Evolutionary conservation across 371 early-diverging fungal genomes (phyloP).

Genomic region (Smittium mucronatum): DNA sequence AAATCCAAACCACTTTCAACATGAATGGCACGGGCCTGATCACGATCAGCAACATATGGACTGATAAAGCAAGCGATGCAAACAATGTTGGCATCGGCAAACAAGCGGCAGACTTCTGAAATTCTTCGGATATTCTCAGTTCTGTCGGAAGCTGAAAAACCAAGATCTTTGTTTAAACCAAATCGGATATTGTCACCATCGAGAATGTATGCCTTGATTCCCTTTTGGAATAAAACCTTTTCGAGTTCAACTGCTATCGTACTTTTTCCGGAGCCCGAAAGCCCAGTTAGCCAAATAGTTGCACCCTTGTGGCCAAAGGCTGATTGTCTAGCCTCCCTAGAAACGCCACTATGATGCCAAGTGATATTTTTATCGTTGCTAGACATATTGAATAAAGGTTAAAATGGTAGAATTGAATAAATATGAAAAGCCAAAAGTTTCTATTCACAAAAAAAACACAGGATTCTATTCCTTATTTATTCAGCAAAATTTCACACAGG

Average conservation of each 20-base stretch:
- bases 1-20: slow-evolving; percentile 22
- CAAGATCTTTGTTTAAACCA: slow-evolving; percentile 86
- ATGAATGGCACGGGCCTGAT: slow-evolving; percentile 64
- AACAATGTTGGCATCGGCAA: slow-evolving; percentile 68
- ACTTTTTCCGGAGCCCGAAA: slow-evolving; percentile 89
- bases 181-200: slow-evolving; percentile 94
- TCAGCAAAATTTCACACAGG: no score
- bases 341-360: slow-evolving; percentile 72
- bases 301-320: slow-evolving; percentile 69
- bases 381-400: slow-evolving; percentile 5
- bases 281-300: slow-evolving; percentile 86
- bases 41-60: slow-evolving; percentile 73
- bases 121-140: slow-evolving; percentile 89
- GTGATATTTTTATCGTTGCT: slow-evolving; percentile 64
- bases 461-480: no score
- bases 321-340: slow-evolving; percentile 55
- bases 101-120: slow-evolving; percentile 80
- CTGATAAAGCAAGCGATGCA: slow-evolving; percentile 84
- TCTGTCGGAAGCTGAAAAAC: slow-evolving; percentile 80
- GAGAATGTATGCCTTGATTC: slow-evolving; percentile 66
- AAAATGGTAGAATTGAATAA: no score
- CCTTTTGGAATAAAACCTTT: slow-evolving; percentile 60
- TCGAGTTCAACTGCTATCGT: slow-evolving; percentile 83
- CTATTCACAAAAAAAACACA: no score
- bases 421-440: no score